These are phyloP conservation scores for Pseudohalonectria lignicola DNA, from an alignment of 2,329 filamentous ascomycete species.

Conservation along the genomic window DNA sequence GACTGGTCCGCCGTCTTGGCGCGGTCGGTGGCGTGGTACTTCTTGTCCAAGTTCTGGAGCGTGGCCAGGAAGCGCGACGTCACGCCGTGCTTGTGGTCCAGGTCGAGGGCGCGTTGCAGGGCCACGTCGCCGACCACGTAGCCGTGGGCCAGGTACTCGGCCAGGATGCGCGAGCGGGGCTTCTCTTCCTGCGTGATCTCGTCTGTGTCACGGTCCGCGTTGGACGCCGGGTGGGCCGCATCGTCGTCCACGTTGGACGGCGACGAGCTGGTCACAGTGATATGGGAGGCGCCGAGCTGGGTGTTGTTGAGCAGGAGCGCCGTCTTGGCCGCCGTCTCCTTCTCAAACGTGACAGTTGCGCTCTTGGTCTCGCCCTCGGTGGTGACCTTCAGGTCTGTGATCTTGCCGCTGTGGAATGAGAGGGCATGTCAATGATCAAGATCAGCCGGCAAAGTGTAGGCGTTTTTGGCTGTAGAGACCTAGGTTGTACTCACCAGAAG, in stretches of 20 bases:
- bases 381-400: slow-evolving; percentile 69
- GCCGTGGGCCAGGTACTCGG: slow-evolving; percentile 93
- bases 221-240: slow-evolving; percentile 35
- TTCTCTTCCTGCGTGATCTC: slow-evolving; percentile 93
- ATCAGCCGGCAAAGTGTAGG: too few species aligned
- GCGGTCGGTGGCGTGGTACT: slow-evolving; percentile 80
- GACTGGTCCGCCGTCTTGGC: slow-evolving; percentile 74
- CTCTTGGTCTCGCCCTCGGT: slow-evolving; percentile 59
- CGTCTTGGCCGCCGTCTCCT: slow-evolving; percentile 92
- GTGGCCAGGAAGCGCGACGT: slow-evolving; percentile 68
- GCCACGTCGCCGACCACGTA: slow-evolving; percentile 70
- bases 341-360: slow-evolving; percentile 92
- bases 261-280: slow-evolving; percentile 53
- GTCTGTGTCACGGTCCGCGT: slow-evolving; percentile 47
- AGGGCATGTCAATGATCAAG: too few species aligned
- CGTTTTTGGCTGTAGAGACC: too few species aligned
- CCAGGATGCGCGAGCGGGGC: slow-evolving; percentile 83
- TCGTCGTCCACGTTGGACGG: slow-evolving; percentile 32
- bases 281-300: slow-evolving; percentile 78
- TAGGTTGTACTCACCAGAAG: slow-evolving; percentile 57
- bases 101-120: slow-evolving; percentile 71
- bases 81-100: slow-evolving; percentile 85
- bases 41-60: slow-evolving; percentile 66
- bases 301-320: slow-evolving; percentile 96
- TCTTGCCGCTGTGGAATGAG: slow-evolving; percentile 62